A percentile compares a stretch with the other conserved stretches of the same genome.
These are phyloP conservation scores for Coniosporium apollinis DNA, from an alignment of 495 filamentous ascomycete genomes.

Conservation along the genomic window DNA sequence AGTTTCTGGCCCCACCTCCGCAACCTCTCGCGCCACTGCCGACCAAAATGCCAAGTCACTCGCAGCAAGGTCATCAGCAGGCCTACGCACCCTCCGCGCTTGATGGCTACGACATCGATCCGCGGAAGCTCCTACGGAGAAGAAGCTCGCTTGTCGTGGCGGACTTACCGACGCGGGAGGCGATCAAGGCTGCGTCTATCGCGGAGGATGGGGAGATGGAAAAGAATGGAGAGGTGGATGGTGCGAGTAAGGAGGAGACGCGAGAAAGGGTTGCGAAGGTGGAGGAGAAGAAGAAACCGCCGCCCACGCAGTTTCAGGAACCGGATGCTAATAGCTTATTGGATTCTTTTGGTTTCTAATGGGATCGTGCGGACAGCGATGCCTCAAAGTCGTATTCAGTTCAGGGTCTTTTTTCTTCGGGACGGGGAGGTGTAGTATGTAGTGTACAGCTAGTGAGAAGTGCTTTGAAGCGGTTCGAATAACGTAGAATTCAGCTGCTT, in stretches of 20 bases:
- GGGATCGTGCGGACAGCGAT: not conserved
- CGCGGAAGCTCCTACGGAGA: conserved; percentile 49
- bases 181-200: conserved; percentile 1
- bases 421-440: no score
- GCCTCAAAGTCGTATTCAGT: no score
- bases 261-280: conserved; percentile 17
- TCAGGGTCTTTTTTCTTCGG: no score
- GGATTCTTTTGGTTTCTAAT: conserved; percentile 27
- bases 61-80: not conserved
- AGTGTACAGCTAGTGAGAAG: no score
- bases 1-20: conserved; percentile 33
- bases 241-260: conserved; percentile 9
- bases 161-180: conserved; percentile 41
- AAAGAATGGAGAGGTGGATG: conserved; percentile 9
- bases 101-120: conserved; percentile 30
- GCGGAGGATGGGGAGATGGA: conserved; percentile 1
- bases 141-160: conserved; percentile 66
- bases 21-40: conserved; percentile 4
- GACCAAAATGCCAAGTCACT: conserved; percentile 5
- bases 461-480: no score
- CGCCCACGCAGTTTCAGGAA: conserved; percentile 75
- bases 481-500: no score
- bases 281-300: conserved; percentile 37
- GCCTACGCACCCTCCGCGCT: conserved; percentile 7
- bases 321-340: conserved; percentile 57